A percentile compares a stretch with the other conserved stretches of the same genome.
Evolutionary conservation across 352 stramenopile genomes (phyloP).

Genomic region (Phytopythium delawarense): DNA sequence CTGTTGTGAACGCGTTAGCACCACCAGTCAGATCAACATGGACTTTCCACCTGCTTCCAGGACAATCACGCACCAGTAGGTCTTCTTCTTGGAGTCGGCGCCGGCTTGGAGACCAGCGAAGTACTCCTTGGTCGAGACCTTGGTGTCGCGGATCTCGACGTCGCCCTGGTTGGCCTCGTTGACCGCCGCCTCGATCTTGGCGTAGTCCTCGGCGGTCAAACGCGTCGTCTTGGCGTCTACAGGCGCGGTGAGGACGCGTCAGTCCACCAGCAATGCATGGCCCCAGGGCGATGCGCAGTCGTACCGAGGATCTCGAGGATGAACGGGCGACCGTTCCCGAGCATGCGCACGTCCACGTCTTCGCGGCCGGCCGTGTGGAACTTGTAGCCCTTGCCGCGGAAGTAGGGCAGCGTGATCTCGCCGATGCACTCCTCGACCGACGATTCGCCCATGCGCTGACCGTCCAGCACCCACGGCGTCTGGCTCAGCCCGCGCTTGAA

Average conservation of each 20-base stretch:
- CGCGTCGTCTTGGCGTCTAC: slow-evolving; percentile 75
- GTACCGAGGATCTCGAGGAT: slow-evolving; percentile 77
- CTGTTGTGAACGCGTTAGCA: slow-evolving; percentile 17
- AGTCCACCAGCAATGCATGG: neutral
- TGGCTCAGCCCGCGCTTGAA: slow-evolving; percentile 87
- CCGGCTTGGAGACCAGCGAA: slow-evolving; percentile 73
- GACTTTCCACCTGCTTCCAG: neutral
- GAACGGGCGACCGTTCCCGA: slow-evolving; percentile 92
- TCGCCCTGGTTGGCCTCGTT: slow-evolving; percentile 67
- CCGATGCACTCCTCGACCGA: slow-evolving; percentile 90
- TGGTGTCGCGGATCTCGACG: slow-evolving; percentile 84
- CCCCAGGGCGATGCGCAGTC: neutral
- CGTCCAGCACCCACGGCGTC: slow-evolving; percentile 89
- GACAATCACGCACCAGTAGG: slow-evolving; percentile 58
- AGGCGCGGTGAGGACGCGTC: neutral
- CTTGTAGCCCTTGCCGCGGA: slow-evolving; percentile 81
- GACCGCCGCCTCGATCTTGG: slow-evolving; percentile 50
- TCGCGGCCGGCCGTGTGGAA: slow-evolving; percentile 96
- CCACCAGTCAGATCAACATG: neutral
- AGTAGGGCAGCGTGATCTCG: slow-evolving; percentile 61
- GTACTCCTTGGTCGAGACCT: slow-evolving; percentile 71
- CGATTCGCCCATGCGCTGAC: slow-evolving; percentile 76
- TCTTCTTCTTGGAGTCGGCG: slow-evolving; percentile 87
- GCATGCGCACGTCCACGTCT: slow-evolving; percentile 97
- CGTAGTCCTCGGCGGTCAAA: slow-evolving; percentile 44